Evolutionary conservation across 208 protist genomes (phyloP).

Genomic region (Wallacemonas sp.): DNA sequence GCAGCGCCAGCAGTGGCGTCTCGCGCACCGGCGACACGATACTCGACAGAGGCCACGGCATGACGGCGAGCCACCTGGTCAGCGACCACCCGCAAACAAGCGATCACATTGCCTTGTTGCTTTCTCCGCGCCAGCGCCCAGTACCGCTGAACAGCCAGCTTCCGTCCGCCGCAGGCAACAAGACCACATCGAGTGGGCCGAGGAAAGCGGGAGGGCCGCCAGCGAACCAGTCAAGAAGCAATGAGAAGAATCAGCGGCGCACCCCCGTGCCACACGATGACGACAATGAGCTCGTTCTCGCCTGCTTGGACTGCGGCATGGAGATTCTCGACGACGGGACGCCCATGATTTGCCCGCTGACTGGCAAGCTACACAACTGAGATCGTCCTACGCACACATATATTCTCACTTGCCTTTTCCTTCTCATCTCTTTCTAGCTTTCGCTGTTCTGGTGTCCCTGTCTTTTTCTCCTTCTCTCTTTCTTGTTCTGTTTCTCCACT

Average conservation of each 20-base stretch:
- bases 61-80: constrained; percentile 3
- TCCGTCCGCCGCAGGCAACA: not conserved
- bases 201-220: constrained; percentile 4
- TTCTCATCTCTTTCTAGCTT: no score
- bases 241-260: not conserved
- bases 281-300: constrained; percentile 56
- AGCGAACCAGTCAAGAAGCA: not conserved
- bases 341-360: constrained; percentile 42
- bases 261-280: constrained; percentile 27
- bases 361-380: constrained; percentile 49
- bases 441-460: no score
- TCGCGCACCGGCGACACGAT: not conserved
- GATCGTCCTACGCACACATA: not conserved
- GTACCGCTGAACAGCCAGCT: not conserved
- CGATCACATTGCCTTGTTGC: constrained; percentile 6
- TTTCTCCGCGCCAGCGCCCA: constrained; percentile 6
- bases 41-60: not conserved
- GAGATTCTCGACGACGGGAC: constrained; percentile 38
- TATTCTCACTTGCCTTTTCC: no score
- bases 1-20: constrained; percentile 6
- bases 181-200: not conserved
- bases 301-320: constrained; percentile 60
- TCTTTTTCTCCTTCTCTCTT: no score
- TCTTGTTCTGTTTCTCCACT: no score
- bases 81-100: not conserved